Base-by-base conservation (phyloP, 2,329 filamentous ascomycete species). In the Coniella vitis region DNA sequence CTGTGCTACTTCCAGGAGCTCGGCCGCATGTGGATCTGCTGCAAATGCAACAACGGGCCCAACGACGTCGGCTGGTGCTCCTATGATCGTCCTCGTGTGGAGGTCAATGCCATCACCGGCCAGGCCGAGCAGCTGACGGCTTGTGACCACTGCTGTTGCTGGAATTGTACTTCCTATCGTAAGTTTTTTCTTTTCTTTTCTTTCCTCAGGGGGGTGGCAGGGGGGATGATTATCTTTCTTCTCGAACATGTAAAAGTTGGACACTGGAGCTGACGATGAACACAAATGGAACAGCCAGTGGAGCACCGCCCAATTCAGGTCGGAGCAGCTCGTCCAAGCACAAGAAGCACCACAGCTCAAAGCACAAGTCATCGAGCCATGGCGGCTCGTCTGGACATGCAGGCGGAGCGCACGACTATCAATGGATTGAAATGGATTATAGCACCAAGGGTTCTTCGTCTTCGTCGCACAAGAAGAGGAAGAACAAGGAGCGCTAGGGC, bases 11-110 rank as follows among this genome's bases (percentile, higher is more conserved):
- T 72, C 61, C 69, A 69, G 48, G 65, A 67, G 41, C 68, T 75
- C 32, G 72, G 69, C 35, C 70, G 73, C 16, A 67, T 61, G 25
- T 79, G 76, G 76, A 69, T 64, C n/a, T 80, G 76, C 55, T 80
- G 76, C 60, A 57, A 66, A 31, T 80, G 76, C 56, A 63, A 69
- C 3, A 66, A 72, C 35, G 73, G 73, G 0, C 72, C 74, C 16
- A 79, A 80, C 57, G 69, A 61, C 1, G 64, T 68, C 51, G 76
- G 75, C 7, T 79, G 75, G 75, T 80, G 76, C 58, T 68, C 65
- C 9, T 69, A 68, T 48, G 38, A 51, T 44, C 34, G 52, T 54
- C 60, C 64, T 12, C 61, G 60, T 40, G 56, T 55, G 25, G 61
- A 60, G 35, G 56, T 62, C 44, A 68, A 66, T 49, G 52, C 59